Evolutionary conservation across 2,329 filamentous ascomycete genomes (phyloP).

Genomic region (Penicillium fuscoglaucum): DNA sequence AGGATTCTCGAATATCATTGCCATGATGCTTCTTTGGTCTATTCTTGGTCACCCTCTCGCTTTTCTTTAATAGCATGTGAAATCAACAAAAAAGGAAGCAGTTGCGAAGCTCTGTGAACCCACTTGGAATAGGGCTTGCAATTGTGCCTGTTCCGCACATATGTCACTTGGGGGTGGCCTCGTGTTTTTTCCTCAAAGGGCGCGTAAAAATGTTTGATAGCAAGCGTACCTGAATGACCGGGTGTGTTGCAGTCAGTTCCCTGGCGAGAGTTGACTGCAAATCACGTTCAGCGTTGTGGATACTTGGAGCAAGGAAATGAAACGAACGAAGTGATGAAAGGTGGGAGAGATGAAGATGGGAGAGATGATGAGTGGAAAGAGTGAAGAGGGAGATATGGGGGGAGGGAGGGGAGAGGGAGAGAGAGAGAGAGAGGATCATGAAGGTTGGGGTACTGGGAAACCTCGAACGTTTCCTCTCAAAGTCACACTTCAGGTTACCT

Average conservation of each 20-base stretch:
- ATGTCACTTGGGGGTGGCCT: neutral
- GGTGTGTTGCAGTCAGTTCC: neutral
- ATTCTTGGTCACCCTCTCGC: neutral
- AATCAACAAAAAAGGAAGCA: neutral
- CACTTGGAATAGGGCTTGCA: neutral
- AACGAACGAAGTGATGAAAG: neutral
- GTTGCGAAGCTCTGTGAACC: neutral
- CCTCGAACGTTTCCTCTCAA: neutral
- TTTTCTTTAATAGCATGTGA: neutral
- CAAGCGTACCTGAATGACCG: neutral
- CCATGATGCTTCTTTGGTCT: neutral
- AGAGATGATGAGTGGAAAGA: neutral
- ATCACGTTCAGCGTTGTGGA: neutral
- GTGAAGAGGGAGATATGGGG: neutral
- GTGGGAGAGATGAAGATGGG: neutral
- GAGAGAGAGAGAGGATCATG: neutral
- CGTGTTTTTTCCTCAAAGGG: neutral
- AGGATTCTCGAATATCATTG: neutral
- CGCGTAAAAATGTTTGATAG: neutral
- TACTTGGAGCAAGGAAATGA: neutral
- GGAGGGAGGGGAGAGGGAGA: too few species aligned
- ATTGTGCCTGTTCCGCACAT: neutral
- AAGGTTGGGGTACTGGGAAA: neutral
- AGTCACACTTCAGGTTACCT: neutral
- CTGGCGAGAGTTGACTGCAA: neutral